Conservation (phyloP, 225 moss, liverwort and hornwort genomes). For the Bryum argenteum region DNA sequence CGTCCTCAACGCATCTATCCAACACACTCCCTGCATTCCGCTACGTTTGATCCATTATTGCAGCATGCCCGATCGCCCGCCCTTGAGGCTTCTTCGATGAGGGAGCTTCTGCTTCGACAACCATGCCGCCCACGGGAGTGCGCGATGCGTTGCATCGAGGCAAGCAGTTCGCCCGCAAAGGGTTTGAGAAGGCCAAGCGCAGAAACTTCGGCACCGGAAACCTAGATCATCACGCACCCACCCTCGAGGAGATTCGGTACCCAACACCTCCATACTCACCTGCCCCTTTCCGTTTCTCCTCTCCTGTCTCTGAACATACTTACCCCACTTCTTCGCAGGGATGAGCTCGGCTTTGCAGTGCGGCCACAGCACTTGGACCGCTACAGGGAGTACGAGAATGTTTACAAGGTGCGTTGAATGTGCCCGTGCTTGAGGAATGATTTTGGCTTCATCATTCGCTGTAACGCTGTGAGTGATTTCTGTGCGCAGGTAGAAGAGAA, state of each 20-base stretch:
- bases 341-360: conserved; percentile 49
- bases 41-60: not conserved
- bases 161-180: conserved; percentile 32
- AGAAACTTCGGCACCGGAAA: conserved; percentile 11
- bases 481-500: conserved; percentile 70
- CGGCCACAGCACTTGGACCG: conserved; percentile 57
- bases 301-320: not conserved
- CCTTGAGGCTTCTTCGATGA: not conserved
- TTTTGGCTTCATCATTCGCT: not conserved
- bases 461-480: not conserved
- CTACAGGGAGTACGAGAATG: conserved; percentile 33
- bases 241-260: conserved; percentile 44
- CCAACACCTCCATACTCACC: not conserved
- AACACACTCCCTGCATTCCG: not conserved
- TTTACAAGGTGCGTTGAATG: conserved; percentile 50
- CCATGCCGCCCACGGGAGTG: conserved; percentile 37
- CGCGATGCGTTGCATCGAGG: conserved; percentile 34
- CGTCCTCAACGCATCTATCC: not conserved
- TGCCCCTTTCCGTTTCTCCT: not conserved
- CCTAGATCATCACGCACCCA: conserved; percentile 6
- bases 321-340: conserved; percentile 33
- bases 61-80: not conserved
- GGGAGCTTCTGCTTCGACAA: not conserved
- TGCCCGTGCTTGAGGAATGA: not conserved
- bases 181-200: conserved; percentile 35